Percentiles rank a stretch among this genome's conserved stretches.
phyloP scores from a whole-genome alignment of 2,329 filamentous ascomycete genomes.

The Purpureocillium takamizusanense region DNA sequence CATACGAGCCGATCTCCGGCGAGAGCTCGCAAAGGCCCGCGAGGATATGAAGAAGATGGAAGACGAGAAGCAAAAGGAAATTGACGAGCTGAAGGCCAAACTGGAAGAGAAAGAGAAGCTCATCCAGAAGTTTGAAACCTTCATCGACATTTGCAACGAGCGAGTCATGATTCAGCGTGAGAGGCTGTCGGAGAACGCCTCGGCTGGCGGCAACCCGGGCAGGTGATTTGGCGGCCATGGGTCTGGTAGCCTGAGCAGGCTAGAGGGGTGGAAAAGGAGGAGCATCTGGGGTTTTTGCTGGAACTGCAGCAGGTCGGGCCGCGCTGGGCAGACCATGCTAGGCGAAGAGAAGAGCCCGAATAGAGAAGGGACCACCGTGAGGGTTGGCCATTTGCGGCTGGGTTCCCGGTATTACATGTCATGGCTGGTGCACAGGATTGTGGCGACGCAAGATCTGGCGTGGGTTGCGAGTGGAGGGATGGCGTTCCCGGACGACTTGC shows the following conservation, averaged over 20 bases:
- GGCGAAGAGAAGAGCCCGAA: too few species aligned
- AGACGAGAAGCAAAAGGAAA: conserved; percentile 47
- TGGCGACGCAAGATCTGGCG: too few species aligned
- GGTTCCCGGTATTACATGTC: not conserved
- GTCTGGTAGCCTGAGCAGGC: too few species aligned
- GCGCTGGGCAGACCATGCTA: too few species aligned
- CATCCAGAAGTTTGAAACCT: conserved; percentile 58
- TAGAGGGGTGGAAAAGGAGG: too few species aligned
- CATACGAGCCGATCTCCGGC: conserved; percentile 51
- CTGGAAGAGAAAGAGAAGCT: conserved; percentile 55
- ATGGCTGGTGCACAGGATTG: too few species aligned
- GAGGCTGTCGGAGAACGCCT: conserved; percentile 28
- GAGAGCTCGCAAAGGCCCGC: conserved; percentile 48
- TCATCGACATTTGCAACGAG: conserved; percentile 61
- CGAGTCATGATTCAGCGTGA: conserved; percentile 55
- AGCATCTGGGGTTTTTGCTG: too few species aligned
- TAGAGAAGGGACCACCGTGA: too few species aligned
- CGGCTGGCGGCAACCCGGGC: conserved; percentile 15
- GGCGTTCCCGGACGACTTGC: too few species aligned
- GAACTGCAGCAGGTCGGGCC: too few species aligned
- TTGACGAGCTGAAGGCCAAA: conserved; percentile 48
- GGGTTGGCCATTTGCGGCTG: not conserved
- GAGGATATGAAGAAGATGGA: conserved; percentile 47
- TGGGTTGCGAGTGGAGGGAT: too few species aligned
- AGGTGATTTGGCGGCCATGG: conserved; percentile 5